Conservation (phyloP, 352 stramenopile species). For the Globisporangium cystogenes region DNA sequence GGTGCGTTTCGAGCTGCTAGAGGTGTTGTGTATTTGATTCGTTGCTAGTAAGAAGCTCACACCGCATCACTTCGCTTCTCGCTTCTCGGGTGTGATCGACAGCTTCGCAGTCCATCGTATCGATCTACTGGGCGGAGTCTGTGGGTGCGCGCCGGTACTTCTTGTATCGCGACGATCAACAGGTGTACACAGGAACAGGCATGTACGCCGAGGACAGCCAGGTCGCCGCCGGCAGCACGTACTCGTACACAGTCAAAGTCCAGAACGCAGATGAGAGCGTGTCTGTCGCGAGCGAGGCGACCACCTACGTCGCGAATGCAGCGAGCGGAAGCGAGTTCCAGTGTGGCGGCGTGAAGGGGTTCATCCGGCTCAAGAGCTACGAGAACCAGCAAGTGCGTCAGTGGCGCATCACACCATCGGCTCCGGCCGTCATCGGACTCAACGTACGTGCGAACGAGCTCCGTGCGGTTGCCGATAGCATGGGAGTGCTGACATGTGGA, state of each 20-base stretch:
- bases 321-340: constrained; percentile 17
- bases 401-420: constrained; percentile 33
- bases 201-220: constrained; percentile 32
- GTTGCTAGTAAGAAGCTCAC: no score
- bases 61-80: neutral
- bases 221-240: constrained; percentile 23
- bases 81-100: neutral
- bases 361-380: constrained; percentile 37
- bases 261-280: constrained; percentile 15
- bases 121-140: constrained; percentile 26
- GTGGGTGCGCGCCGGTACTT: constrained; percentile 24
- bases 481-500: neutral
- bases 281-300: constrained; percentile 25
- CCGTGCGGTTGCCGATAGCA: no score
- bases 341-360: constrained; percentile 22
- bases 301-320: constrained; percentile 10
- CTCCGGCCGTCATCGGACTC: constrained; percentile 21
- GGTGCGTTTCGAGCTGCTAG: constrained; percentile 21
- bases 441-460: constrained; percentile 23
- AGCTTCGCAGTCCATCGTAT: constrained; percentile 28
- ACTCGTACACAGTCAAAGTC: constrained; percentile 31
- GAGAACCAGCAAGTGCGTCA: constrained; percentile 19
- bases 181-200: constrained; percentile 19
- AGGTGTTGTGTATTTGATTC: no score
- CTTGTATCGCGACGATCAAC: constrained; percentile 27